Conservation (phyloP, 345 rosid genomes). For the Heritiera littoralis region DNA sequence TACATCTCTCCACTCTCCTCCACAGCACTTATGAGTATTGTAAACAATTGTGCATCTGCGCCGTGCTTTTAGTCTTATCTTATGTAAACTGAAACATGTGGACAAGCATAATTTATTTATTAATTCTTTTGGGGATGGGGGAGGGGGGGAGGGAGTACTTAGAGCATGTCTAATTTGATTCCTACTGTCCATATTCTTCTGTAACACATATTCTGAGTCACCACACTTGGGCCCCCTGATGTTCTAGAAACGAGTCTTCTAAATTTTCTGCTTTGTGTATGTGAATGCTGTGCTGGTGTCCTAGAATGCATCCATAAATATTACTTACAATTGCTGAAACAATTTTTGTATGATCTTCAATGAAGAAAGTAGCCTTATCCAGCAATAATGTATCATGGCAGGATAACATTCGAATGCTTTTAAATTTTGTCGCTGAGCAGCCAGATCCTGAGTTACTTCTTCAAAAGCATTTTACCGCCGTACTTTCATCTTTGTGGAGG, state of each 20-base stretch:
- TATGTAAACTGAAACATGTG: not conserved
- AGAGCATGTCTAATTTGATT: not conserved
- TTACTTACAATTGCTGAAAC: not conserved
- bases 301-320: not conserved
- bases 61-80: not conserved
- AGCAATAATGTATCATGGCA: slow-evolving; percentile 41
- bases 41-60: not conserved
- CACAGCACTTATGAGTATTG: not conserved
- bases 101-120: not conserved
- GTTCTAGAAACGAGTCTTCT: too few species aligned
- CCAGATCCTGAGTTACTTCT: slow-evolving; percentile 87
- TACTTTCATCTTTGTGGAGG: slow-evolving; percentile 88
- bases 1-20: not conserved
- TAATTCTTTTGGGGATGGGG: not conserved
- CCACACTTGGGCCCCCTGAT: too few species aligned
- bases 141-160: not conserved
- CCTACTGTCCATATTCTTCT: not conserved
- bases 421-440: slow-evolving; percentile 72
- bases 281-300: not conserved
- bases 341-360: not conserved
- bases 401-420: slow-evolving; percentile 77
- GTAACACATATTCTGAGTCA: not conserved
- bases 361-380: slow-evolving; percentile 22
- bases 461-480: slow-evolving; percentile 83
- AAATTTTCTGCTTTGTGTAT: too few species aligned